phyloP scores from a whole-genome alignment of 2,329 filamentous ascomycete species.

The Stagonosporopsis cucurbitacearum region DNA sequence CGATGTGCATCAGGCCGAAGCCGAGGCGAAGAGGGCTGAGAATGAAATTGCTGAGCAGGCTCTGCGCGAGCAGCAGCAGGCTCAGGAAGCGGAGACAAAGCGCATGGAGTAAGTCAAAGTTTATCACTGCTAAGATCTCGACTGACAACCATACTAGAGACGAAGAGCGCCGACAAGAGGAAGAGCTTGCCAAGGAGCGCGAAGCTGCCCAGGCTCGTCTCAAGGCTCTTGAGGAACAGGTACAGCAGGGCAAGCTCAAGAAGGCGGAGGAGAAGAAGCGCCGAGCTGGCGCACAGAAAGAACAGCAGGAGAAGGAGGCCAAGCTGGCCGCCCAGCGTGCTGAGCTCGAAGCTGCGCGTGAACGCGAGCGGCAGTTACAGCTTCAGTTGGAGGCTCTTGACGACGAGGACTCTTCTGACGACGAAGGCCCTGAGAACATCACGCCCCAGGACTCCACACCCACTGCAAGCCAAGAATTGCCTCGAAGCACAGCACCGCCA shows the following conservation, averaged over 20 bases:
- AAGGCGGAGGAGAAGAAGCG: conserved; percentile 95
- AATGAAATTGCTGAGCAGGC: conserved; percentile 59
- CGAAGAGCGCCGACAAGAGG: conserved; percentile 75
- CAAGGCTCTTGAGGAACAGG: conserved; percentile 90
- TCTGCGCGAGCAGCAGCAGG: conserved; percentile 72
- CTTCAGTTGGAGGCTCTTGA: conserved; percentile 82
- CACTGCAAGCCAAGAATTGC: conserved; percentile 63
- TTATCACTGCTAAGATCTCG: background rate
- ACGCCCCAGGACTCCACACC: conserved; percentile 67
- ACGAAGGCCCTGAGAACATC: conserved; percentile 77
- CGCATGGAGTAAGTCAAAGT: conserved; percentile 77
- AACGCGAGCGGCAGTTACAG: conserved; percentile 88
- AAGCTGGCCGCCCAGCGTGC: conserved; percentile 84
- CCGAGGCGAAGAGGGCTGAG: conserved; percentile 67
- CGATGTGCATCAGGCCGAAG: conserved; percentile 59
- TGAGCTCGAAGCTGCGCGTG: conserved; percentile 89
- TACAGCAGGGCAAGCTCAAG: conserved; percentile 89
- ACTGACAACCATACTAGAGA: conserved; percentile 61
- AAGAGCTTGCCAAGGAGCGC: conserved; percentile 79
- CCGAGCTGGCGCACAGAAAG: conserved; percentile 85
- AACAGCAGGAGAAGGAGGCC: conserved; percentile 86
- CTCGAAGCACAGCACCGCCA: conserved; percentile 53
- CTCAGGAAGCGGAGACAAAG: conserved; percentile 74
- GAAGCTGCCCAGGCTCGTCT: conserved; percentile 82
- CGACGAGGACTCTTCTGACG: conserved; percentile 71